Base-by-base conservation (phyloP, 2,329 filamentous ascomycete species). In the Penicillium sp. region DNA sequence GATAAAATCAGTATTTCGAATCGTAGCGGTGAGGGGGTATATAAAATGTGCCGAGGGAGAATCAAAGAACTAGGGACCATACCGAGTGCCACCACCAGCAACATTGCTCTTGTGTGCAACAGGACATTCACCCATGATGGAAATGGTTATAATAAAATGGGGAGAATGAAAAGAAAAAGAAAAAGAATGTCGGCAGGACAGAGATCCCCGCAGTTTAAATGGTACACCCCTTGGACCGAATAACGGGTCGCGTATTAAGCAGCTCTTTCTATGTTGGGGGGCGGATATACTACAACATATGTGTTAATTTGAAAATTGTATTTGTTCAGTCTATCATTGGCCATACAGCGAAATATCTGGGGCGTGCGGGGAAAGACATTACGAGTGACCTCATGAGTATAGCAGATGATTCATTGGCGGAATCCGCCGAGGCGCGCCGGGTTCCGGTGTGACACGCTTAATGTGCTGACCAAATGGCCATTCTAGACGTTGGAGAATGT, bases 41-140 rank as follows among this genome's bases (percentile, higher is more conserved):
- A 16, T 50, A 0, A 4, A 26, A 33, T 35, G 19, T 11, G 37
- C 28, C 30, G 28, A 33, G 47, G 19, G 5, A 50, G 14, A 30
- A 7, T 25, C 33, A 5, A 22, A 3, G 19, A 42, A 11, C 5
- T 33, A 45, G 40, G 42, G 25, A 26, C 5, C 53, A 36, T 55
- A 55, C 53, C 53, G 77, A 65, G 86, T 88, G 66, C 88, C 89
- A 65, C 83, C 83, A 62, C 87, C 87, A 55, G 65, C 74, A 43
- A 75, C 62, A 57, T 75, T 75, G 71, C 68, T 62, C 49, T 61
- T 61, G 41, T 65, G 61, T 28, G 48, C 53, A 52, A 69, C 63
- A n/a, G 68, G 68, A 56, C 68, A 70, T 60, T 64, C 62, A 59
- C 58, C 54, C 67, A 69, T 70, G 48, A 38, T 66, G 52, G 5